phyloP scores from a whole-genome alignment of 108 stramenopile genomes.

The Fragilaria crotonensis region DNA sequence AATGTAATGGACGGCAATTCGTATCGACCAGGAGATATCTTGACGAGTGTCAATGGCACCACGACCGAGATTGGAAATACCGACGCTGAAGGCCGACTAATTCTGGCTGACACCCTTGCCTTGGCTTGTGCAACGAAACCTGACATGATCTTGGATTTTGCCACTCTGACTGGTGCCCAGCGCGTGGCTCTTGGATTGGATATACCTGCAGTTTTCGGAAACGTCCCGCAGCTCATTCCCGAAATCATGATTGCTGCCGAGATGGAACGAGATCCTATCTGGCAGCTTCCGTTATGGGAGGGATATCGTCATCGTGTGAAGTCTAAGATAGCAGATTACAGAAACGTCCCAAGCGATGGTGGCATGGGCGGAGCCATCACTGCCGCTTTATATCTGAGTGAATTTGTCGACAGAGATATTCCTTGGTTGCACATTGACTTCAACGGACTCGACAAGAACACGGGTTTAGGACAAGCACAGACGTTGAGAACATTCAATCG shows the following conservation, averaged over 20 bases:
- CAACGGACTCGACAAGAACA: constrained; percentile 3
- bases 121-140: constrained; percentile 21
- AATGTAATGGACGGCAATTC: constrained; percentile 1
- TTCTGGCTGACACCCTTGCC: constrained; percentile 45
- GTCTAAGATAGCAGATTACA: constrained; percentile 29
- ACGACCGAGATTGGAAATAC: constrained; percentile 54
- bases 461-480: constrained; percentile 11
- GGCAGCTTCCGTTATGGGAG: constrained; percentile 37
- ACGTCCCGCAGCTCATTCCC: constrained; percentile 1
- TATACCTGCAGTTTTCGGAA: constrained; percentile 36
- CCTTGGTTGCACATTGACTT: constrained; percentile 20
- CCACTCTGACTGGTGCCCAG: constrained; percentile 67
- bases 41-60: constrained; percentile 33
- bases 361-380: constrained; percentile 44
- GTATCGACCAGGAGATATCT: constrained; percentile 68
- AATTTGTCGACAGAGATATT: constrained; percentile 23
- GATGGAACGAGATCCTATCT: constrained; percentile 11
- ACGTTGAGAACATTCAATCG: constrained; percentile 9
- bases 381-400: constrained; percentile 40
- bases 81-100: constrained; percentile 57
- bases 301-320: constrained; percentile 23
- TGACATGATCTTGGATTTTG: constrained; percentile 46
- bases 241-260: constrained; percentile 3
- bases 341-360: constrained; percentile 13
- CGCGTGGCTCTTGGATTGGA: constrained; percentile 52